phyloP scores from a whole-genome alignment of 768 basidiomycete species.

The Chalciporus sphaerocephalus region DNA sequence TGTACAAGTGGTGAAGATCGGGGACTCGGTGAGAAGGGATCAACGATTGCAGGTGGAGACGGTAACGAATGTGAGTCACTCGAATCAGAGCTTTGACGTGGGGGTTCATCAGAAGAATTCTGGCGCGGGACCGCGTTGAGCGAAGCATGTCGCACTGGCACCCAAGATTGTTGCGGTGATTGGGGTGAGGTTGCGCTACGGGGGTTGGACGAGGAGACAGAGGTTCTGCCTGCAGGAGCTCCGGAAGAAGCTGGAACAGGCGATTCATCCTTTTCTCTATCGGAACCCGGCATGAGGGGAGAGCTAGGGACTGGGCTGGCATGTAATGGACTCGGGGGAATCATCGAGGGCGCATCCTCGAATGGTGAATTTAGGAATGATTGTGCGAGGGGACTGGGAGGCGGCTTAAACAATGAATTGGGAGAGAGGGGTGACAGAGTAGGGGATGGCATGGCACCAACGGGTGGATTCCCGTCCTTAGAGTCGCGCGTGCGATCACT shows the following conservation, averaged over 20 bases:
- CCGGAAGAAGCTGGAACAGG: slow-evolving; percentile 1
- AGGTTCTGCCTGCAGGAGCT: slow-evolving; percentile 5
- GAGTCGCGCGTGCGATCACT: slow-evolving; percentile 4
- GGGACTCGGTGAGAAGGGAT: slow-evolving; percentile 34
- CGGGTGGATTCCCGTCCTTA: background rate
- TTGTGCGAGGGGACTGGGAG: slow-evolving; percentile 37
- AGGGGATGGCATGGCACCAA: slow-evolving; percentile 34
- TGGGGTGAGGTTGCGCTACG: slow-evolving; percentile 10
- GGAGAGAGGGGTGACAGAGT: slow-evolving; percentile 20
- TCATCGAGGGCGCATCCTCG: background rate
- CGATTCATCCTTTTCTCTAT: slow-evolving; percentile 21
- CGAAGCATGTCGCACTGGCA: slow-evolving; percentile 14
- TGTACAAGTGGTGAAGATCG: slow-evolving; percentile 27
- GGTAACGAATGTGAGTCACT: slow-evolving; percentile 33
- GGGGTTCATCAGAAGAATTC: slow-evolving; percentile 18
- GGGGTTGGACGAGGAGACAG: slow-evolving; percentile 13
- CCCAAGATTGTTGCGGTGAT: slow-evolving; percentile 5
- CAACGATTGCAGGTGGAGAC: slow-evolving; percentile 39
- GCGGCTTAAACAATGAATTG: slow-evolving; percentile 24
- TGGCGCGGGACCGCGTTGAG: slow-evolving; percentile 15
- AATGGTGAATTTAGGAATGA: slow-evolving; percentile 12
- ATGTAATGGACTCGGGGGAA: slow-evolving; percentile 1
- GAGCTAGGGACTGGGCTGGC: slow-evolving; percentile 13
- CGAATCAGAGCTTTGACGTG: slow-evolving; percentile 25
- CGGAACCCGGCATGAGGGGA: slow-evolving; percentile 8